A percentile compares a stretch with the other conserved stretches of the same genome.
Evolutionary conservation across 2,329 filamentous ascomycete species (phyloP).

Genomic region (Tympanopsis confertula): DNA sequence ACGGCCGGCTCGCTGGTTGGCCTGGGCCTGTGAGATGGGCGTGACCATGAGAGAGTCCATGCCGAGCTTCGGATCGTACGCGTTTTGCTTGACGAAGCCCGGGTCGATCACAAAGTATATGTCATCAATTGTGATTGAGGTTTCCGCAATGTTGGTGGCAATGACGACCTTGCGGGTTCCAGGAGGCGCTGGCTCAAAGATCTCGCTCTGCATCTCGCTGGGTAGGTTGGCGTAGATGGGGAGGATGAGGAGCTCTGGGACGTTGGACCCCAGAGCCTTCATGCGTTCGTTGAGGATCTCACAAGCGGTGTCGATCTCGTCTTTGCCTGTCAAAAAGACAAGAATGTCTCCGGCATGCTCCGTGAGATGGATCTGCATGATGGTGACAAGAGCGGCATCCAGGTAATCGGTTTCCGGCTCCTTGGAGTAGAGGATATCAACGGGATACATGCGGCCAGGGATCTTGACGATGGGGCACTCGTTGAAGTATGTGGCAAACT

Average conservation of each 20-base stretch:
- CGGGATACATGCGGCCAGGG: slow-evolving; percentile 60
- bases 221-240: slow-evolving; percentile 65
- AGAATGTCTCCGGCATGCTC: slow-evolving; percentile 62
- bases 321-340: slow-evolving; percentile 64
- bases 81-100: slow-evolving; percentile 66
- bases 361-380: slow-evolving; percentile 67
- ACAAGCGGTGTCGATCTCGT: slow-evolving; percentile 64
- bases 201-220: slow-evolving; percentile 58
- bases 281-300: slow-evolving; percentile 63
- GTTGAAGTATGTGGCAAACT: slow-evolving; percentile 65
- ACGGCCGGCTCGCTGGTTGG: slow-evolving; percentile 61
- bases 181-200: slow-evolving; percentile 60
- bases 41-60: slow-evolving; percentile 68
- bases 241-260: slow-evolving; percentile 60
- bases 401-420: slow-evolving; percentile 66
- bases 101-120: slow-evolving; percentile 69
- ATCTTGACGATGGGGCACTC: slow-evolving; percentile 65
- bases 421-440: slow-evolving; percentile 64
- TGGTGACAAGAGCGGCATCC: slow-evolving; percentile 59
- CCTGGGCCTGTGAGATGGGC: slow-evolving; percentile 65
- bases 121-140: slow-evolving; percentile 64
- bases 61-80: slow-evolving; percentile 63
- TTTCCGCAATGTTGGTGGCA: slow-evolving; percentile 68
- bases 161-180: slow-evolving; percentile 63
- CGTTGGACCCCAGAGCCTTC: slow-evolving; percentile 59